Evolutionary conservation across 805 yeast genomes (phyloP).

Genomic region (Yarrowia alimentaria): DNA sequence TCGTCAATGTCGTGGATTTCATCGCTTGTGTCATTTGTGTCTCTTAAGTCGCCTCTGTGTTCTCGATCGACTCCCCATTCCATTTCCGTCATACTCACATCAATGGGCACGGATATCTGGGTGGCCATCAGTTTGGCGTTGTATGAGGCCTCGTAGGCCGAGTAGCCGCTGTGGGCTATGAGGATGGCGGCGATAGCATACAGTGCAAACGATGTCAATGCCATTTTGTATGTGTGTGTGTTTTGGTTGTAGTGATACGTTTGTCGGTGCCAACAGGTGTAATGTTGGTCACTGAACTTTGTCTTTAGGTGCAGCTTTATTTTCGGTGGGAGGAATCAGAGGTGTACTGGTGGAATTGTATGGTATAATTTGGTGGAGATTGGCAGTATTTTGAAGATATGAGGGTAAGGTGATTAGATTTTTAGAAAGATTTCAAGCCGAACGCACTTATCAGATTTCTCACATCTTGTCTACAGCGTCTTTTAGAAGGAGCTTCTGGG

Average conservation of each 20-base stretch:
- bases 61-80: not conserved
- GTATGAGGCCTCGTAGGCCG: slow-evolving; percentile 36
- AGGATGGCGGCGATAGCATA: slow-evolving; percentile 30
- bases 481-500: no score
- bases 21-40: not conserved
- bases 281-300: slow-evolving; percentile 15
- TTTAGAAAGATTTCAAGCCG: no score
- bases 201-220: slow-evolving; percentile 21
- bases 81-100: slow-evolving; percentile 1
- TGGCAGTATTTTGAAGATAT: no score
- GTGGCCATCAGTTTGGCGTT: slow-evolving; percentile 23
- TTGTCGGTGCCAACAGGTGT: not conserved
- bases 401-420: no score
- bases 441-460: no score
- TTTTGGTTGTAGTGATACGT: no score
- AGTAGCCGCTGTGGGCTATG: slow-evolving; percentile 35
- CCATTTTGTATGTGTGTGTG: slow-evolving; percentile 9
- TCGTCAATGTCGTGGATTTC: no score
- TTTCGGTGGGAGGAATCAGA: no score
- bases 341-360: no score
- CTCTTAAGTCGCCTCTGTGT: not conserved
- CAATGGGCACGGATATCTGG: slow-evolving; percentile 12
- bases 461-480: no score
- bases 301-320: no score
- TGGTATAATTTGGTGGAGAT: no score